phyloP scores from a whole-genome alignment of 1,284 basidiomycete genomes.

The Blastosporella zonata region DNA sequence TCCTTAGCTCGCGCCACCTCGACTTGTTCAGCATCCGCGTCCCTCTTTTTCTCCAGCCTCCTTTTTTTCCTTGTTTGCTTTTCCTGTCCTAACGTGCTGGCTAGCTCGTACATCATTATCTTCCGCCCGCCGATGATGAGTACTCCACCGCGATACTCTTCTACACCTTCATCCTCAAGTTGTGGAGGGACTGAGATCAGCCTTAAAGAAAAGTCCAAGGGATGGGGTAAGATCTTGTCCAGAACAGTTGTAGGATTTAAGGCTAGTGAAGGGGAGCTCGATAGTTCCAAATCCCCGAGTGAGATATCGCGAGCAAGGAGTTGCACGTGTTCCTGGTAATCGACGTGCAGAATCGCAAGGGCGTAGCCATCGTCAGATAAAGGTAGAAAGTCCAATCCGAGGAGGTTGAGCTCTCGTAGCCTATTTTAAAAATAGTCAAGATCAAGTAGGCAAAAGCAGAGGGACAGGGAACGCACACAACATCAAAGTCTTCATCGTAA shows the following conservation, averaged over 20 bases:
- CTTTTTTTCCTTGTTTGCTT: constrained; percentile 53
- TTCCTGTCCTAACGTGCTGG: constrained; percentile 42
- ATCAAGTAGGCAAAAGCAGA: neutral
- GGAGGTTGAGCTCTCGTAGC: constrained; percentile 71
- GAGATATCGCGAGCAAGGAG: constrained; percentile 58
- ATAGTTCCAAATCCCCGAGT: constrained; percentile 50
- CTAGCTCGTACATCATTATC: constrained; percentile 58
- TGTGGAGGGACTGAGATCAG: constrained; percentile 43
- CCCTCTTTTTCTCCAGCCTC: constrained; percentile 49
- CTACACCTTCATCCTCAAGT: constrained; percentile 28
- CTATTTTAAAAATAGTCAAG: constrained; percentile 36
- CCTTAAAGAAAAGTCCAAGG: constrained; percentile 39
- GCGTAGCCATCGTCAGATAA: constrained; percentile 42
- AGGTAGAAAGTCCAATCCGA: constrained; percentile 68
- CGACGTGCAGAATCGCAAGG: constrained; percentile 67
- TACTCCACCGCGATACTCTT: constrained; percentile 56
- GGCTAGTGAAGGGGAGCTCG: constrained; percentile 43
- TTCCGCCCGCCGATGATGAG: constrained; percentile 64
- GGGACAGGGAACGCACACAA: constrained; percentile 46
- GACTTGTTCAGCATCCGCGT: constrained; percentile 36
- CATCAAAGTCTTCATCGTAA: constrained; percentile 57
- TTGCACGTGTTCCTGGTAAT: constrained; percentile 60
- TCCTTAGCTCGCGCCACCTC: constrained; percentile 63
- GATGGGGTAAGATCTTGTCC: constrained; percentile 34
- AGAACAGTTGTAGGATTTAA: constrained; percentile 45